Base-by-base conservation (phyloP, 2,329 filamentous ascomycete genomes). In the Fusarium succisae region DNA sequence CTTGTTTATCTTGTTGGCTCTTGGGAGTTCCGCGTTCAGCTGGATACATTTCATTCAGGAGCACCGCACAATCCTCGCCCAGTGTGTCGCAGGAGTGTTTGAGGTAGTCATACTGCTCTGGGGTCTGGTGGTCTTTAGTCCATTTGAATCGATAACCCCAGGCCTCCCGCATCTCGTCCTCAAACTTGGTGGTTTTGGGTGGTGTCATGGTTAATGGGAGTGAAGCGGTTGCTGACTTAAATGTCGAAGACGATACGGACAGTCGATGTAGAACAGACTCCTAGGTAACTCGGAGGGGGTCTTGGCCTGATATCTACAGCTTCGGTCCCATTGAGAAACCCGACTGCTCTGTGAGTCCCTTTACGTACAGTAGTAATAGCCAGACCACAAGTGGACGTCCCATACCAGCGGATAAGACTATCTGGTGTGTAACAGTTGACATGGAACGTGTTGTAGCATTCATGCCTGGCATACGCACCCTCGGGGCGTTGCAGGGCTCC, bases 341-440 rank as follows among this genome's bases (percentile, higher is more conserved):
- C 45, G 26, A n/a, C 10, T n/a, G 10, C 14, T n/a, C 14, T 17
- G 2, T 3, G 13, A 48, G 20, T 15, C 6, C 35, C 15, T 17
- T 8, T 37, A 37, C 35, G 6, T 17, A 17, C 4, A 48, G 26
- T 15, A 5, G 26, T 12, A n/a, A 17, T 8, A 30, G 45, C 20
- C 20, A 30, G 26, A 6, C 26, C 14, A 6, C 7, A 4, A 1
- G 4, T 13, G 6, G 26, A 30, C 1, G 14, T 6, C 26, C 45
- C 14, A 30, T 1, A n/a, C 0, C 10, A 30, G 26, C 5, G 2
- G 4, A n/a, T 0, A 30, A 8, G 26, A 30, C 45, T 0, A 28
- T 22, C 8, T 28, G 13, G 18, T 22, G 6, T 28, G 13, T 11
- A 47, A 6, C 24, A 20, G 17, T 20, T 20, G 17, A 6, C 24